Evolutionary conservation across 176 grass and related monocot genomes (phyloP).

Genomic region (Eleusine indica): DNA sequence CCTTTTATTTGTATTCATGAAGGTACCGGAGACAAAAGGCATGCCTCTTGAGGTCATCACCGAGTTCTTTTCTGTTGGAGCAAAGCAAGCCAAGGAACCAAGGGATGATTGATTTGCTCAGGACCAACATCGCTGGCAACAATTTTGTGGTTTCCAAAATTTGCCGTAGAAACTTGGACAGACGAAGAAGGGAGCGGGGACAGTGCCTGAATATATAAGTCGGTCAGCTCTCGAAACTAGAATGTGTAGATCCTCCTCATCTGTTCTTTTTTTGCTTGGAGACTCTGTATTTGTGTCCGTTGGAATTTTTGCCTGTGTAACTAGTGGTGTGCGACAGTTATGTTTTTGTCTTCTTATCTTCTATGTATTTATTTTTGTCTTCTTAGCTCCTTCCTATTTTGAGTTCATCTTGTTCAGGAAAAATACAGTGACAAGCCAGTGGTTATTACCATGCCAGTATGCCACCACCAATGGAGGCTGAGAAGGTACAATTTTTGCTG

Average conservation of each 20-base stretch:
- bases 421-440: too few relatives aligned
- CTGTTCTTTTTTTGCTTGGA: constrained; percentile 37
- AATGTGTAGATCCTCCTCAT: constrained; percentile 33
- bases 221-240: constrained; percentile 36
- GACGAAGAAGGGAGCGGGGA: constrained; percentile 17
- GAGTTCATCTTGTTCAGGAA: not conserved
- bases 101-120: constrained; percentile 48
- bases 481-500: not conserved
- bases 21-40: constrained; percentile 93
- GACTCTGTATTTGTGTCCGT: constrained; percentile 28
- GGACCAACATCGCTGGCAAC: not conserved
- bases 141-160: constrained; percentile 39
- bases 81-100: constrained; percentile 59
- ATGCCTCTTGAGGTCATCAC: constrained; percentile 98
- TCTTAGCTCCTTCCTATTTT: not conserved
- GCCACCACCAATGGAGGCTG: not conserved
- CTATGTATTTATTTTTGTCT: not conserved
- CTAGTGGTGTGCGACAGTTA: constrained; percentile 31
- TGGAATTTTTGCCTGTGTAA: constrained; percentile 32
- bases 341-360: not conserved
- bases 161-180: constrained; percentile 5
- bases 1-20: constrained; percentile 76
- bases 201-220: constrained; percentile 39
- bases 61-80: constrained; percentile 90
- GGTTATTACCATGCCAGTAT: too few relatives aligned